Evolutionary conservation across 2,329 filamentous ascomycete species (phyloP), one percentile per base, ranked within the genome.

Genomic region (Sclerotinia nivalis): DNA sequence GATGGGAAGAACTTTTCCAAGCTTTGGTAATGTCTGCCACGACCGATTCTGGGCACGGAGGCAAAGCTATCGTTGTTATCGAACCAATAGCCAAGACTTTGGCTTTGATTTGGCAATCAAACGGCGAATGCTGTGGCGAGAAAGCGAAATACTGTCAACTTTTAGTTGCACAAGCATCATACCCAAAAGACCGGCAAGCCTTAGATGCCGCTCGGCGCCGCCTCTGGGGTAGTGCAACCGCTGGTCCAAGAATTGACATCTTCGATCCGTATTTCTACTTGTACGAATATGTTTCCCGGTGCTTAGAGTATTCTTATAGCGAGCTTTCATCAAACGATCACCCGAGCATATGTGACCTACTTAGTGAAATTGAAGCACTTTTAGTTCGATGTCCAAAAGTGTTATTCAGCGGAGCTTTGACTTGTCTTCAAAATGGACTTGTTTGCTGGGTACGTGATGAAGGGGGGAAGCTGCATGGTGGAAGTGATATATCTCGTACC

Each of bases 81-180:
- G 93, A 96, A 71, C 91, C 90, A 1, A 76, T 96, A 4, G 87
- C 91, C 0, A 89, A 87, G 73, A 76, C 79, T 1, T 73, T 91
- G 6, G 75, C 64, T 5, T 82, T 50, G 83, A 84, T 68, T 80
- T 73, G 72, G 74, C 77, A 75, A 75, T 22, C 34, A 10, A 49
- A 67, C 1, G 56, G 47, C 13, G 70, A 74, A 13, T 76, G 59
- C 12, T 66, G 65, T 31, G 45, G 25, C 4, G 28, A 45, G 3
- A 66, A 72, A 4, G 74, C 82, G 47, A 77, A 72, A 25, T 79
- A 81, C 45, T 80, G 78, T 9, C 60, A 68, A 20, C 60, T 73
- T 1, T 20, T 78, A 0, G 56, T 77, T 31, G 65, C 59, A 28
- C 74, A 74, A 56, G 84, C 87, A 15, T 84, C 79, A 50, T 83